These are phyloP conservation scores for Oryza coarctata DNA, from an alignment of 176 grass and related monocot species.

Conservation along the genomic window DNA sequence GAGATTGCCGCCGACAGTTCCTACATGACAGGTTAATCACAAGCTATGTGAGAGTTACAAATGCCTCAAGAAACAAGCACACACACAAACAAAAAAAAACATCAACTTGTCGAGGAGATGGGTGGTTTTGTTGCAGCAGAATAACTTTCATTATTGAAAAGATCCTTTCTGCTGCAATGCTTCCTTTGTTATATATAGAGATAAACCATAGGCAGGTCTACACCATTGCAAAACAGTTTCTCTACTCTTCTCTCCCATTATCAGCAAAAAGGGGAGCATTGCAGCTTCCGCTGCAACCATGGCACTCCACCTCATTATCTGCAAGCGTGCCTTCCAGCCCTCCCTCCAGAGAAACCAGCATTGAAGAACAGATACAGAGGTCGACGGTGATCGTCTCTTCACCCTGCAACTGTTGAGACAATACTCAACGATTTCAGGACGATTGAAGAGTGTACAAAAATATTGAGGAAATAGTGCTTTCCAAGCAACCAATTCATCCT, in stretches of 20 bases:
- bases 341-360: neutral
- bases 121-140: constrained; percentile 6
- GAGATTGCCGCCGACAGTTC: neutral
- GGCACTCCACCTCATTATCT: constrained; percentile 34
- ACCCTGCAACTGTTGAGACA: neutral
- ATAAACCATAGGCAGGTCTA: neutral
- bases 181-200: neutral
- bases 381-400: neutral
- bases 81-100: neutral
- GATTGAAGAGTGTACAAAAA: neutral
- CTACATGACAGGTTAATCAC: neutral
- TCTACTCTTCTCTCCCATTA: neutral
- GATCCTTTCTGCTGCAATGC: constrained; percentile 6
- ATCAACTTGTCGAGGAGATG: constrained; percentile 14
- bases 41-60: too few species aligned
- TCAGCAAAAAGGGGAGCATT: neutral
- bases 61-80: too few species aligned
- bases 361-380: constrained; percentile 25
- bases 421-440: neutral
- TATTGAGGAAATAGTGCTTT: neutral
- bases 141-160: neutral
- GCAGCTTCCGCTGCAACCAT: neutral
- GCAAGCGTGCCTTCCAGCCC: constrained; percentile 25
- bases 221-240: neutral
- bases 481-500: constrained; percentile 27